These are phyloP conservation scores for Irpex lacteus DNA, from an alignment of 1,284 basidiomycete species.

Conservation along the genomic window DNA sequence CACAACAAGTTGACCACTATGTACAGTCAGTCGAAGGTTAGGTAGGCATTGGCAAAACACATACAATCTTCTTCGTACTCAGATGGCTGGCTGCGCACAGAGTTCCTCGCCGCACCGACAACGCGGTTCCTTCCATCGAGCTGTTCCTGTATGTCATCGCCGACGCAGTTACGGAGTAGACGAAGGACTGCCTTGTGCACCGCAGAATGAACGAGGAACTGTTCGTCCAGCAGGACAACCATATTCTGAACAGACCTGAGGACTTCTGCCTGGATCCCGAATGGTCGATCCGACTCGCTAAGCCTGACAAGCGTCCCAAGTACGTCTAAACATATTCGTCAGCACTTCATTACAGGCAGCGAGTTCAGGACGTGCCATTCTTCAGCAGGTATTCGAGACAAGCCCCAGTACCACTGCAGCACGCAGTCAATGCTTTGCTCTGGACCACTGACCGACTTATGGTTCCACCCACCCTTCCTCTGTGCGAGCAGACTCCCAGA, in stretches of 20 bases:
- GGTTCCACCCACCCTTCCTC: conserved; percentile 74
- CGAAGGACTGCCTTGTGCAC: conserved; percentile 88
- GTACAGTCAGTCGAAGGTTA: conserved; percentile 11
- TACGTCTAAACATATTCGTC: conserved; percentile 53
- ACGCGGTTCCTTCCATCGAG: conserved; percentile 72
- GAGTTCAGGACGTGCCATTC: conserved; percentile 53
- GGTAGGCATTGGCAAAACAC: conserved; percentile 28
- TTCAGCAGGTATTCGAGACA: conserved; percentile 92
- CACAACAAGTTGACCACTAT: conserved; percentile 87
- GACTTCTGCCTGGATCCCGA: conserved; percentile 85
- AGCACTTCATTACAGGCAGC: not conserved
- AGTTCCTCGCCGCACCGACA: conserved; percentile 79
- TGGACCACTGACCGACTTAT: conserved; percentile 1
- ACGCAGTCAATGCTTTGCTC: not conserved
- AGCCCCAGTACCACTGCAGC: conserved; percentile 70
- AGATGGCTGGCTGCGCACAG: conserved; percentile 64
- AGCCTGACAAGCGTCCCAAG: conserved; percentile 82
- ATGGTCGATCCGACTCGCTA: conserved; percentile 80
- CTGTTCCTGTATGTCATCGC: conserved; percentile 86
- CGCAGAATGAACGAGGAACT: conserved; percentile 87
- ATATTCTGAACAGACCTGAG: conserved; percentile 83
- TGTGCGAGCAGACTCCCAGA: conserved; percentile 79
- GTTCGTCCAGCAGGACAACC: conserved; percentile 85
- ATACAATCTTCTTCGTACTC: conserved; percentile 85
- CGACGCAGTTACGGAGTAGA: conserved; percentile 84